Evolutionary conservation across 1,139 yeast species (phyloP).

Genomic region (Wickerhamiella infanticola): DNA sequence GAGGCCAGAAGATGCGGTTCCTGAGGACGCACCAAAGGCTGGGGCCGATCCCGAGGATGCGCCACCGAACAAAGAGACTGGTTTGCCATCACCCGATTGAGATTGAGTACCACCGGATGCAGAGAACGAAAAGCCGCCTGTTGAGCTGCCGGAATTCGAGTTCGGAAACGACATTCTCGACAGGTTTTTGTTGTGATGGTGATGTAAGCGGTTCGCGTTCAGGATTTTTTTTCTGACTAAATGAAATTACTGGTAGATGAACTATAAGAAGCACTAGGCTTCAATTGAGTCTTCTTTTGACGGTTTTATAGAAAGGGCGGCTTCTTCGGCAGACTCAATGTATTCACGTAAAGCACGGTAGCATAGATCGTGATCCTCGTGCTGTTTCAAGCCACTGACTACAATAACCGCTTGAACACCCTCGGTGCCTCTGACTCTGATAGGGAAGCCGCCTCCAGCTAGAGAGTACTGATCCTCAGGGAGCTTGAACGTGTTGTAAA

Average conservation of each 20-base stretch:
- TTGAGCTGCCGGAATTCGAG: background rate
- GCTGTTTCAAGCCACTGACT: constrained; percentile 38
- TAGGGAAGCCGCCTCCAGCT: constrained; percentile 52
- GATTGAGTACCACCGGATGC: background rate
- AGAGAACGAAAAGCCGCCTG: background rate
- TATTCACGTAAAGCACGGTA: background rate
- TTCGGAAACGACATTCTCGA: background rate
- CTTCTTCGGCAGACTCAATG: background rate
- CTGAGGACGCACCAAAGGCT: background rate
- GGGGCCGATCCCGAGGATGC: background rate
- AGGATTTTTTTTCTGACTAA: background rate
- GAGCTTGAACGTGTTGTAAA: constrained; percentile 28
- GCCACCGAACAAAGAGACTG: background rate
- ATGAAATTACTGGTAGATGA: too few relatives aligned
- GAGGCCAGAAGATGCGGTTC: constrained; percentile 2
- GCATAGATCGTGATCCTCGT: constrained; percentile 19
- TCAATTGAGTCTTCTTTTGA: too few relatives aligned
- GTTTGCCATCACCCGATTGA: background rate
- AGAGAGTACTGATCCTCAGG: constrained; percentile 36
- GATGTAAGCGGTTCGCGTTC: background rate
- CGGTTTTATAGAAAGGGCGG: background rate
- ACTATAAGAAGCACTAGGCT: too few relatives aligned
- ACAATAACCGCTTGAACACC: constrained; percentile 40
- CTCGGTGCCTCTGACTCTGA: constrained; percentile 31
- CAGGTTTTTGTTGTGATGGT: background rate